These are phyloP conservation scores for Sphagnum contortum DNA, from an alignment of 225 moss, liverwort and hornwort species.

Conservation along the genomic window DNA sequence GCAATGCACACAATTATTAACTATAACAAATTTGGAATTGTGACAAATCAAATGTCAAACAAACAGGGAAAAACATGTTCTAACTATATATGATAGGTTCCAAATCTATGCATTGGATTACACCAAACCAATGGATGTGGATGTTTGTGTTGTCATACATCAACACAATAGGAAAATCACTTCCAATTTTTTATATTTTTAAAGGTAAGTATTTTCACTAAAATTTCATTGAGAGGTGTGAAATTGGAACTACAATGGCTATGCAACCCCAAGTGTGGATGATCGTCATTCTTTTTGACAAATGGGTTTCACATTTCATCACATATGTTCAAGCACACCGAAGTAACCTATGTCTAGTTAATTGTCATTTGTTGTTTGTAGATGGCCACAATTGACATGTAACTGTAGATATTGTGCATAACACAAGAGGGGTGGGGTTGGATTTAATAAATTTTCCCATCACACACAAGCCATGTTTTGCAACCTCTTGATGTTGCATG, in stretches of 20 bases:
- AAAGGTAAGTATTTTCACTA: not conserved
- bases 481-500: no score
- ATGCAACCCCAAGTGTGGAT: not conserved
- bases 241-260: not conserved
- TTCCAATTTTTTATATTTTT: constrained; percentile 1
- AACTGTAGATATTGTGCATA: no score
- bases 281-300: not conserved
- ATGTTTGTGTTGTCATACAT: not conserved
- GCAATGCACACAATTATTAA: not conserved
- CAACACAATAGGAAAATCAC: not conserved
- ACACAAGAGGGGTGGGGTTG: no score
- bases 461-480: no score
- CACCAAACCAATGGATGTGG: not conserved
- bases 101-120: not conserved
- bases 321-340: no score
- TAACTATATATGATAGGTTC: not conserved
- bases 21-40: not conserved
- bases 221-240: not conserved
- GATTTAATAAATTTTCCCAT: no score
- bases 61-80: not conserved
- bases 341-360: no score
- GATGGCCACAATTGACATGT: no score
- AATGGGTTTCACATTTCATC: no score
- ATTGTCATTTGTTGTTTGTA: no score
- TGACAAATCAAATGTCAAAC: not conserved